Evolutionary conservation across 352 stramenopile species (phyloP), one percentile per base, ranked within the genome.

Genomic region (Pythium phragmiticola): DNA sequence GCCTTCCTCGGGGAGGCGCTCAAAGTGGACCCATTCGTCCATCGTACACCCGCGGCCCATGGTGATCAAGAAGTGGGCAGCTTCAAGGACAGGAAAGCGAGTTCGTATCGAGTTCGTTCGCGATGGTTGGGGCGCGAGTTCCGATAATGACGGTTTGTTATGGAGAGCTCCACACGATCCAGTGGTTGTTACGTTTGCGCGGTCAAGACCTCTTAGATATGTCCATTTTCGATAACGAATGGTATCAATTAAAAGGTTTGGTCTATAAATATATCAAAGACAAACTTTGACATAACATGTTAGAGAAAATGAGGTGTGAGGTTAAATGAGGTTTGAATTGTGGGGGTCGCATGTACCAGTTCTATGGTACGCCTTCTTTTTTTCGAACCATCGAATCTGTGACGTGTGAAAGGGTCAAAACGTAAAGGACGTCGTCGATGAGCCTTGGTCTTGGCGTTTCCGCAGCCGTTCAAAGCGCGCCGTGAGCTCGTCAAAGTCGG

Each of bases 401-500:
- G 65, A 71, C 57, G 65, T 72, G 64, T 69, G 63, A 37, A 0
- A 13, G n/a, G 45, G 9, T 68, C 55, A 92, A 49, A 92, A 92
- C 19, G 81, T 88, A 60, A 92, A 90, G 9, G 55, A 61, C 47
- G 76, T 68, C 63, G 82, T 46, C 39, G 39, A 79, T 12, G 39
- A 79, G 52, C 82, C 69, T 16, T 73, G 70, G 50, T 89, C 79
- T 70, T 90, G 84, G 17, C 78, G 82, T 68, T 90, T 83, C 42
- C 86, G 82, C 60, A 98, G 76, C 7, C 82, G 83, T 45, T 97
- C 87, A 70, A 99, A 99, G 26, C 92, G 87, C 11, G 90, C 90
- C 2, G 92, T 96, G 56, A 99, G 84, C 67, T 98, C 90, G 57
- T 98, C 88, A 74, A 98, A 98, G 69, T 97, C 87, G 14, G 87